Evolutionary conservation across 257 asterid species (phyloP), one percentile per base, ranked within the genome.

Genomic region (Nicotiana noctiflora): DNA sequence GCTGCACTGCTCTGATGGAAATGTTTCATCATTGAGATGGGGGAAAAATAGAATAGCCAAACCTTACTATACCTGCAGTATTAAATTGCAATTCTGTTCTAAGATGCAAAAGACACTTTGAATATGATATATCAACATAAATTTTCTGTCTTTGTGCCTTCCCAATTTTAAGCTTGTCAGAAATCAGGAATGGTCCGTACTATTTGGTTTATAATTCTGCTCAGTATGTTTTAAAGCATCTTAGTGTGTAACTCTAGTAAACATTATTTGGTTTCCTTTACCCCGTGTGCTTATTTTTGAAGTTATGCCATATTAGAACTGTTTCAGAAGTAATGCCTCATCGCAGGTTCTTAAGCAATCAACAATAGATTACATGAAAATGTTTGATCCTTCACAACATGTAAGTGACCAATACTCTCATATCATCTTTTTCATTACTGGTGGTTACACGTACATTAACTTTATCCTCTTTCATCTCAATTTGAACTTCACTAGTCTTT

Each of bases 271-370:
- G 10, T 23, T 64, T 31, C 25, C 25, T 17, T 64, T 64, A 19
- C 17, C 19, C 40, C 1, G 21, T 21, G 78, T 46, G 78, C 34
- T 57, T 62, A 60, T 77, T 56, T 27, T 60, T 44, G 37, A 37
- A 14, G 59, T 46, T 77, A 57, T 57, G 14, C 53, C 68, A 60
- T 82, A 25, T 29, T 70, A 74, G 65, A 59, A 77, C 40, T 52
- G 25, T 37, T 65, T 81, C 72, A 8, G 46, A 40, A 57, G 49
- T 64, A 64, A 63, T 79, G 79, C 63, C 82, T 81, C 84, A 57
- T 25, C 90, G 90, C 98, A 96, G 99, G 84, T 94, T 88, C 90
- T 96, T 86, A 91, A 91, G 86, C 90, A 89, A 87, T 85, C 97
- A 25, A 95, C 95, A 14, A 86, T 93, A 75, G 92, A 92, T 86